Evolutionary conservation across 2,329 filamentous ascomycete species (phyloP).

Genomic region (Venturia pyrina): DNA sequence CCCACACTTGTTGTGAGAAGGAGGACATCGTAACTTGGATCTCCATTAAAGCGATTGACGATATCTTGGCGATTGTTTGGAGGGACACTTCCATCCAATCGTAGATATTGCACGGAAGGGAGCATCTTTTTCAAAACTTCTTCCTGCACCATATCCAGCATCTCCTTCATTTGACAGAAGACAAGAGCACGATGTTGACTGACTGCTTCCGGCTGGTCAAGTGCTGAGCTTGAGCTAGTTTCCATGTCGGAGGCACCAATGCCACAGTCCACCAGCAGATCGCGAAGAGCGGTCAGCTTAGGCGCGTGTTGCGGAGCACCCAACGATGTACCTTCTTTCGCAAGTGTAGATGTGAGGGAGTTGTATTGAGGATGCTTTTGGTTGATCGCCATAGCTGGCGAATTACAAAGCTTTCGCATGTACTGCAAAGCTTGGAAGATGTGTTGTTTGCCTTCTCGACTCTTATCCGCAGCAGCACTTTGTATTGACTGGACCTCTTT

Average conservation of each 20-base stretch:
- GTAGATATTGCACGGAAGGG: slow-evolving; percentile 84
- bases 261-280: slow-evolving; percentile 95
- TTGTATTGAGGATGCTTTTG: slow-evolving; percentile 85
- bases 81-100: slow-evolving; percentile 89
- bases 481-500: slow-evolving; percentile 84
- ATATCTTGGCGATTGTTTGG: slow-evolving; percentile 92
- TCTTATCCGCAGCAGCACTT: slow-evolving; percentile 62
- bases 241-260: slow-evolving; percentile 55
- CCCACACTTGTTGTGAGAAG: slow-evolving; percentile 92
- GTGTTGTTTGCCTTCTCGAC: slow-evolving; percentile 92
- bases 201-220: slow-evolving; percentile 56
- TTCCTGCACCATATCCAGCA: slow-evolving; percentile 97
- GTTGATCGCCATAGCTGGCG: slow-evolving; percentile 91
- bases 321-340: slow-evolving; percentile 68
- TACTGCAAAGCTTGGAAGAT: slow-evolving; percentile 99
- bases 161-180: slow-evolving; percentile 99
- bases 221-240: background rate
- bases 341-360: slow-evolving; percentile 71
- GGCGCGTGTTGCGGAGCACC: slow-evolving; percentile 83
- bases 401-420: slow-evolving; percentile 99
- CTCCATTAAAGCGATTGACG: slow-evolving; percentile 97
- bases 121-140: slow-evolving; percentile 84
- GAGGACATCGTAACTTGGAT: slow-evolving; percentile 90
- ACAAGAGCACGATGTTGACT: slow-evolving; percentile 92
- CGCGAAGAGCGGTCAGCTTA: slow-evolving; percentile 80